These are phyloP conservation scores for Stemphylium lycopersici DNA, from an alignment of 2,329 filamentous ascomycete species.

Conservation along the genomic window DNA sequence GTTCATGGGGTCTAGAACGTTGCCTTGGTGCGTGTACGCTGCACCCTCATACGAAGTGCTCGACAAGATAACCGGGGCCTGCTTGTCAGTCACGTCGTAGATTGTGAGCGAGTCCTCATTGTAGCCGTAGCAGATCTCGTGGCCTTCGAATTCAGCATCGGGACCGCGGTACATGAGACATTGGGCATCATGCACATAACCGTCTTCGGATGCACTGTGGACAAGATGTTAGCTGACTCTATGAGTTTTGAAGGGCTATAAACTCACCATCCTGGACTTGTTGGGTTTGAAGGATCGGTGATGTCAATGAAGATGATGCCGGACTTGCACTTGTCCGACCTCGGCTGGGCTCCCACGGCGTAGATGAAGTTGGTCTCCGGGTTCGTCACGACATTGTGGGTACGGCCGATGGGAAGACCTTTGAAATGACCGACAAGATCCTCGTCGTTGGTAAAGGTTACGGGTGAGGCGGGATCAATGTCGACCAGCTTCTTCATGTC, in stretches of 20 bases:
- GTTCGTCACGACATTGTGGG: constrained; percentile 50
- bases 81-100: constrained; percentile 61
- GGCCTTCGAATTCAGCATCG: constrained; percentile 55
- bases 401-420: constrained; percentile 43
- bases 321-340: constrained; percentile 53
- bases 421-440: constrained; percentile 45
- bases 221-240: background rate
- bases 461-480: constrained; percentile 43
- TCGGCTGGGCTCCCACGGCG: constrained; percentile 44
- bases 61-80: constrained; percentile 55
- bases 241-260: background rate
- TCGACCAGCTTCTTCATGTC: constrained; percentile 60
- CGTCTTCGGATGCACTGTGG: constrained; percentile 57
- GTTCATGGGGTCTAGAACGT: constrained; percentile 52
- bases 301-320: constrained; percentile 67
- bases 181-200: constrained; percentile 68
- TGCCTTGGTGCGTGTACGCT: constrained; percentile 66
- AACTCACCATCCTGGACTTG: constrained; percentile 55
- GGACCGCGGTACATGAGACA: constrained; percentile 63
- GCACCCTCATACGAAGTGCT: constrained; percentile 62
- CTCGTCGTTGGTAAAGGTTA: constrained; percentile 41
- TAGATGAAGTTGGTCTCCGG: constrained; percentile 48
- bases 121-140: constrained; percentile 64
- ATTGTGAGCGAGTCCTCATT: constrained; percentile 62
- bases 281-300: constrained; percentile 59